Evolutionary conservation across 2,329 filamentous ascomycete genomes (phyloP), one percentile per base, ranked within the genome.

Genomic region (Penicillium sp.): DNA sequence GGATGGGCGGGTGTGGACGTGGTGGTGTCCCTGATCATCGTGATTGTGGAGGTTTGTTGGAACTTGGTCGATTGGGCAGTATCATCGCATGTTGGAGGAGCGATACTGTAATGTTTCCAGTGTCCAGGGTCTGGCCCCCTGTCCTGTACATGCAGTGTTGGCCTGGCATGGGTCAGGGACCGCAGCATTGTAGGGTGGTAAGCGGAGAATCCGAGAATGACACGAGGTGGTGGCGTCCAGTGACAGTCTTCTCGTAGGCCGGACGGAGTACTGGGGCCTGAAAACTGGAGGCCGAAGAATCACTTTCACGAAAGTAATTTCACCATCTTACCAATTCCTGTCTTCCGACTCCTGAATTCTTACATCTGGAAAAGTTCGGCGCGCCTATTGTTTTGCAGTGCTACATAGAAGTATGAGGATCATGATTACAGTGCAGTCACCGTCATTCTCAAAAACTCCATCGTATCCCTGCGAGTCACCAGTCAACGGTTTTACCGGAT

Each of bases 1-100:
- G 46, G 62, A 59, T 58, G 28, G 38, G 51, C 35, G 49, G 45
- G 46, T 51, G 62, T 61, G 66, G 63, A 59, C 61, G 45, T 37
- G 35, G 35, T 40, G 30, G 45, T 48, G 45, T 48, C 37, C n/a
- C 30, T 6, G 53, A 60, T 60, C 40, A 38, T 58, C 40, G 46
- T 43, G 55, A 40, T 16, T 1, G 53, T 63, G 48, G 37, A 28
- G 46, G 22, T 55, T 19, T 25, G 11, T 26, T 45, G 42, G 42
- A 42, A 19, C 19, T n/a, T 42, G 38, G 38, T 8, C 19, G 38
- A 35, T 11, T 1, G 11, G 14, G 13, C 1, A 37, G 6, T 6
- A 37, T 37, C 35, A 14, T 37, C 11, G 35, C 35, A 37, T 14
- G 35, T 37, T 14, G 33, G 38, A 8, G 38, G 16, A 42, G n/a